These are phyloP conservation scores for Ophiostoma sp. DNA, from an alignment of 2,329 filamentous ascomycete genomes.

Conservation along the genomic window DNA sequence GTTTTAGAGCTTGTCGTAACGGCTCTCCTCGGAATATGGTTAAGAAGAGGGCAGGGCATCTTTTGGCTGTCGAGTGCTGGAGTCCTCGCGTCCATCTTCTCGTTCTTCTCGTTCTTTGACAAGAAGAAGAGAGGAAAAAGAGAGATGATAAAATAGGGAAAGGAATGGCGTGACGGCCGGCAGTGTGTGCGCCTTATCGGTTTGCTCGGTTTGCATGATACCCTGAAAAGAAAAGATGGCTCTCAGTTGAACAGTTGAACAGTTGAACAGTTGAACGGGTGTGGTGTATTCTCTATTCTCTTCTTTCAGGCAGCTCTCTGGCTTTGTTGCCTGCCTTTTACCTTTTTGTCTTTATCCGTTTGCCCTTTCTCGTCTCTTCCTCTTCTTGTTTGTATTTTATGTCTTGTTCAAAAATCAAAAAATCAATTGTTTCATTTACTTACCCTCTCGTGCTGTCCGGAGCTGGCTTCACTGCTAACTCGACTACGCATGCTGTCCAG, in stretches of 20 bases:
- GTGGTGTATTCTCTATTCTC: background rate
- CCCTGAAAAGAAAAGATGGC: background rate
- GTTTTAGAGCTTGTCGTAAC: background rate
- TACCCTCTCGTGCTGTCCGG: background rate
- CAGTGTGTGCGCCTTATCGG: constrained; percentile 2
- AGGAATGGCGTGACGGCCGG: background rate
- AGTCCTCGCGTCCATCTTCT: background rate
- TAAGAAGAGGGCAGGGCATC: background rate
- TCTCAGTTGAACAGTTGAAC: background rate
- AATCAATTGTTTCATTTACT: background rate
- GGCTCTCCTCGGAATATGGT: background rate
- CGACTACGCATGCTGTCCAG: background rate
- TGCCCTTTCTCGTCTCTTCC: background rate
- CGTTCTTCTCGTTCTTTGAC: background rate
- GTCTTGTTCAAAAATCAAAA: background rate
- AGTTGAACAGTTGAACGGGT: background rate
- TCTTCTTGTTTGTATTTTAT: background rate
- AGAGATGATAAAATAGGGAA: background rate
- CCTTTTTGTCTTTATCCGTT: background rate
- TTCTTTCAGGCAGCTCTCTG: constrained; percentile 8
- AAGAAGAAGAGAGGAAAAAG: too few species aligned
- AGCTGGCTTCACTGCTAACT: background rate
- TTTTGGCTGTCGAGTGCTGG: background rate
- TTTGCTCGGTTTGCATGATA: constrained; percentile 8
- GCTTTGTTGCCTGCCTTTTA: background rate